Percentiles rank a stretch among this genome's conserved stretches.
These are phyloP conservation scores for Mycotypha africana DNA, from an alignment of 371 early-diverging fungal genomes.

Conservation along the genomic window DNA sequence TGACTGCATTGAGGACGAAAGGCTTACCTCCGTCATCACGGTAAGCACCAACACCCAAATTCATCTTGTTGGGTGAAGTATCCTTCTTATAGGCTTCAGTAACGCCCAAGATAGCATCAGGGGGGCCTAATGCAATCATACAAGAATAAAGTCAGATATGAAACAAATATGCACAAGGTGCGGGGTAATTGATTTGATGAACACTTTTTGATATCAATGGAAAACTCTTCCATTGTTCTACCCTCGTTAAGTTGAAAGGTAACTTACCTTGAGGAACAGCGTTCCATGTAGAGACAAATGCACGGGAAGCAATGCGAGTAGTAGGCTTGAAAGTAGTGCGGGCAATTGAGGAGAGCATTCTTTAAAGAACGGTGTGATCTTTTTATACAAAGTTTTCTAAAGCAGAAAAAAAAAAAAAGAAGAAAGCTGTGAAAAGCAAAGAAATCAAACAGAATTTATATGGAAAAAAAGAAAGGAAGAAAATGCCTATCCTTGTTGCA, in stretches of 20 bases:
- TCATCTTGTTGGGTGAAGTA: slow-evolving; percentile 88
- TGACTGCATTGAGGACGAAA: slow-evolving; percentile 82
- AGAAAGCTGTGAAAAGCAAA: no score
- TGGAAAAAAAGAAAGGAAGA: no score
- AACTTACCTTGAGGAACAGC: slow-evolving; percentile 67
- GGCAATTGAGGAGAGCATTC: slow-evolving; percentile 46
- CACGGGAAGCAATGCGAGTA: slow-evolving; percentile 42
- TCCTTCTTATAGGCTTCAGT: slow-evolving; percentile 96
- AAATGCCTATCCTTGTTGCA: no score
- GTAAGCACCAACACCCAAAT: slow-evolving; percentile 98
- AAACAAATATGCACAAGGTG: slow-evolving; percentile 1
- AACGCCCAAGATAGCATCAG: slow-evolving; percentile 95
- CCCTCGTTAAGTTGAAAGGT: neutral
- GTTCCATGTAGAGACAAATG: slow-evolving; percentile 67
- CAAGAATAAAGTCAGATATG: neutral
- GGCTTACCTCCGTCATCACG: slow-evolving; percentile 94
- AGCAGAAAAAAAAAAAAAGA: no score
- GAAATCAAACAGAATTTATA: no score
- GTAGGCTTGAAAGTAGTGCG: slow-evolving; percentile 35
- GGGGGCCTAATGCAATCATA: slow-evolving; percentile 61
- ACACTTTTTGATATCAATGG: no score
- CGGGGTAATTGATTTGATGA: slow-evolving; percentile 3
- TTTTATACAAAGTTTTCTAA: no score
- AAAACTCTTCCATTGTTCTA: no score
- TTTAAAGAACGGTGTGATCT: no score